These are phyloP conservation scores for Purpureocillium takamizusanense DNA, from an alignment of 2,329 filamentous ascomycete genomes.

Conservation along the genomic window DNA sequence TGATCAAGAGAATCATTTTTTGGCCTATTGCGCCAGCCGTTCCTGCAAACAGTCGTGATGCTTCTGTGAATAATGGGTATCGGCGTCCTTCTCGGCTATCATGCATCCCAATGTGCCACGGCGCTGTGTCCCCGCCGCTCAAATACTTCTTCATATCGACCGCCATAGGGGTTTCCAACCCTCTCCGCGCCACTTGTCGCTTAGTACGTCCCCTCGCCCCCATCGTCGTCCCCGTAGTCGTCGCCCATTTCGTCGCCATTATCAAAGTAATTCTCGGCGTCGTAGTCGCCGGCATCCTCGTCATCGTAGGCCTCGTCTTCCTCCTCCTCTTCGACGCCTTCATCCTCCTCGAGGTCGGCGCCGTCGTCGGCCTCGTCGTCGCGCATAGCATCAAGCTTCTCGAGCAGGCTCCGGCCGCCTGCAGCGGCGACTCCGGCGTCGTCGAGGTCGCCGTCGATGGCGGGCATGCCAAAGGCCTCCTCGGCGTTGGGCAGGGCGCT, in stretches of 20 bases:
- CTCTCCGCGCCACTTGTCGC: no score
- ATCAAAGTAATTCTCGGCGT: conserved; percentile 53
- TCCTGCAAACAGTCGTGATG: not conserved
- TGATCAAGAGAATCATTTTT: no score
- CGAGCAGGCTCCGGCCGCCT: conserved; percentile 28
- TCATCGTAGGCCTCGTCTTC: conserved; percentile 46
- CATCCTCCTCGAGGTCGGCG: conserved; percentile 41
- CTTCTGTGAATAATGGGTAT: not conserved
- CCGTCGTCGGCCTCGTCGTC: conserved; percentile 42
- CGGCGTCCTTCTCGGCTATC: not conserved
- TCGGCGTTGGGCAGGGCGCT: conserved; percentile 40
- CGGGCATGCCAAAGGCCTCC: conserved; percentile 36
- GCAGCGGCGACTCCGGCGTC: conserved; percentile 5
- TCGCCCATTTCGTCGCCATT: conserved; percentile 46
- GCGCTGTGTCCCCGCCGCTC: no score
- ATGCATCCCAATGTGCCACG: no score
- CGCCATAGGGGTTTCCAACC: not conserved
- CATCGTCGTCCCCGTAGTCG: conserved; percentile 42
- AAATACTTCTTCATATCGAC: no score
- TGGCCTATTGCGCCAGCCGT: not conserved
- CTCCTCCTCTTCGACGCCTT: conserved; percentile 34
- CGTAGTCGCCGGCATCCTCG: conserved; percentile 51
- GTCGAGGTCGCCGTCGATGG: conserved; percentile 14
- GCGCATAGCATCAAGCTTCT: conserved; percentile 34
- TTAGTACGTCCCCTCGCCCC: conserved; percentile 33